These are phyloP conservation scores for Harringtonia lauricola DNA, from an alignment of 2,329 filamentous ascomycete genomes.

Conservation along the genomic window DNA sequence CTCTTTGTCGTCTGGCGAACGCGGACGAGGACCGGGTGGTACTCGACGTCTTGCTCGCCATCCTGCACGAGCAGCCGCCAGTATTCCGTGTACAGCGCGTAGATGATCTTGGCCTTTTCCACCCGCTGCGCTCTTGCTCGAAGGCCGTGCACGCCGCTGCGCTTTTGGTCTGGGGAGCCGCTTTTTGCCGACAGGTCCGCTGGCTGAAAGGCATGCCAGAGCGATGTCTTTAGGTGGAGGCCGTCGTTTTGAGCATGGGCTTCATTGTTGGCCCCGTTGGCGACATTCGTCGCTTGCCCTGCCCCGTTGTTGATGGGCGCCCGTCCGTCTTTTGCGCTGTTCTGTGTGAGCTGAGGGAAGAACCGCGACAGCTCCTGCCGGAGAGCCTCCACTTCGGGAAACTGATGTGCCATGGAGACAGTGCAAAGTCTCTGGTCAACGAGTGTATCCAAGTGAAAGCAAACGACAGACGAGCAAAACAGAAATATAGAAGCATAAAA, in stretches of 20 bases:
- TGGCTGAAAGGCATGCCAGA: slow-evolving; percentile 3
- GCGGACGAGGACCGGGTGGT: not conserved
- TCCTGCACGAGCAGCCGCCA: not conserved
- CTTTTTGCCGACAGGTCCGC: not conserved
- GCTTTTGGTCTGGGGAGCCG: not conserved
- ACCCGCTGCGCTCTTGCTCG: not conserved
- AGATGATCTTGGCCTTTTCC: not conserved
- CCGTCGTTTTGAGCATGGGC: not conserved
- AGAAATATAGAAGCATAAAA: too few species aligned
- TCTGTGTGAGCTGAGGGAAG: not conserved
- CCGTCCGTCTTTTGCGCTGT: not conserved
- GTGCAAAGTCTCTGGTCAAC: too few species aligned
- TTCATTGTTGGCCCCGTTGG: not conserved
- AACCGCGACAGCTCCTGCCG: not conserved
- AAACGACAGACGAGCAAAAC: too few species aligned
- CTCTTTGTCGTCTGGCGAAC: not conserved
- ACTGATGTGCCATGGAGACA: not conserved
- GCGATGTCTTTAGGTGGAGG: slow-evolving; percentile 2
- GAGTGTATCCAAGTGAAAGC: too few species aligned
- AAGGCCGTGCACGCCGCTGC: not conserved
- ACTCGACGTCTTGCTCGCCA: not conserved
- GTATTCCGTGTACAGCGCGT: not conserved
- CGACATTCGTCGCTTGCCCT: not conserved
- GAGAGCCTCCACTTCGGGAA: not conserved
- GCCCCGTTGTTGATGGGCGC: not conserved